Evolutionary conservation across 768 basidiomycete genomes (phyloP), one percentile per base, ranked within the genome.

Genomic region (Macrocybe gigantea): DNA sequence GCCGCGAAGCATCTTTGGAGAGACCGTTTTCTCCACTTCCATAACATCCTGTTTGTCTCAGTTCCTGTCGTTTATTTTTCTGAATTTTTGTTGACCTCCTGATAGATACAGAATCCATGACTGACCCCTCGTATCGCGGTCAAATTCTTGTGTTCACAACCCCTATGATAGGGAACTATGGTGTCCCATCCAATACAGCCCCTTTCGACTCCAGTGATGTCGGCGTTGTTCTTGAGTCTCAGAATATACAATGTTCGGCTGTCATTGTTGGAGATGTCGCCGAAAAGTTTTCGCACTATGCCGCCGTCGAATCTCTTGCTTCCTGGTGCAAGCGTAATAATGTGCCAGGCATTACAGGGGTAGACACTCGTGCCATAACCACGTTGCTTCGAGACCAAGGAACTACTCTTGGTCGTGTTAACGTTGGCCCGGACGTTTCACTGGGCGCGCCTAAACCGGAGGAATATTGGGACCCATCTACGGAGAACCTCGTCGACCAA

Each of bases 101-200:
- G 36, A n/a, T 61, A 95, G 93, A 99, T 65, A 98, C 95, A 41
- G 96, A 99, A 69, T 96, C 93, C 6, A 97, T 99, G 96, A 99
- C 96, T 34, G 96, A 99, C 65, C 96, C 96, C 6, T 98, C 96
- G 6, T 98, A 99, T 68, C 88, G 92, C 33, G 88, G 92, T 44
- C 96, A 99, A 68, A 95, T 99, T 61, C 80, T 99, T 53, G 96
- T 99, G 49, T 99, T 99, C 72, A 99, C 96, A 38, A 88, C 94
- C 0, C 96, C 96, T 7, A 81, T 99, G 67, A 96, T 99, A 55
- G 96, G 96, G 36, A 99, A 99, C 67, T 99, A 99, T 60, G 96
- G 96, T 46, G 93, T 99, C 7, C 96, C 96, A 5, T 58, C 62
- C 33, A 98, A 99, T 66, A 73, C 71, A 11, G 74, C 86, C 1